These are phyloP conservation scores for Termitomyces titanicus DNA, from an alignment of 768 basidiomycete genomes.

Conservation along the genomic window DNA sequence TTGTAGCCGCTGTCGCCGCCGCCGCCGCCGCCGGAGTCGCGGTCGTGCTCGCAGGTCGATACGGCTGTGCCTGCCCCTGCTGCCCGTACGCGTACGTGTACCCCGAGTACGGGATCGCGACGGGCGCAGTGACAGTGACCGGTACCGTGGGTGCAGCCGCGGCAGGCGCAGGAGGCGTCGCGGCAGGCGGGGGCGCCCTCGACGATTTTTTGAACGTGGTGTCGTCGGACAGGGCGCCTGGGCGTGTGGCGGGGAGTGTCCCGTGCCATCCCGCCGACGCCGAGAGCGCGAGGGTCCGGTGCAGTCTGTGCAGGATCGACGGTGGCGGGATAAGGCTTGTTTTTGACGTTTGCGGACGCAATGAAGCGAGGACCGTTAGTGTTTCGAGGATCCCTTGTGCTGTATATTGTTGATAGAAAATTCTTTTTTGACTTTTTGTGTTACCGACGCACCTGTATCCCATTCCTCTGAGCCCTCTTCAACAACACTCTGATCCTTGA, in stretches of 20 bases:
- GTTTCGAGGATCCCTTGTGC: conserved; percentile 75
- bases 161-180: conserved; percentile 13
- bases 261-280: conserved; percentile 71
- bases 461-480: conserved; percentile 78
- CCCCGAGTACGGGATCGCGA: conserved; percentile 24
- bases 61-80: conserved; percentile 16
- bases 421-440: neutral
- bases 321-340: conserved; percentile 59
- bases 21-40: neutral
- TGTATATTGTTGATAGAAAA: conserved; percentile 25
- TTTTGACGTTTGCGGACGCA: conserved; percentile 60
- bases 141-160: conserved; percentile 21
- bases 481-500: conserved; percentile 37
- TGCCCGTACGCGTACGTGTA: conserved; percentile 33
- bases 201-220: conserved; percentile 60
- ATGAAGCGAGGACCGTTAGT: conserved; percentile 59
- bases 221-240: conserved; percentile 70
- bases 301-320: conserved; percentile 63
- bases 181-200: conserved; percentile 25
- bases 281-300: conserved; percentile 60
- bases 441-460: conserved; percentile 65
- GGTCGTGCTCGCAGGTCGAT: conserved; percentile 8
- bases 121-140: conserved; percentile 20
- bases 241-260: conserved; percentile 54
- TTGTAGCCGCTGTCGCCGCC: neutral